Evolutionary conservation across 2,329 filamentous ascomycete genomes (phyloP), one percentile per base, ranked within the genome.

Genomic region (Ustilaginoidea virens): DNA sequence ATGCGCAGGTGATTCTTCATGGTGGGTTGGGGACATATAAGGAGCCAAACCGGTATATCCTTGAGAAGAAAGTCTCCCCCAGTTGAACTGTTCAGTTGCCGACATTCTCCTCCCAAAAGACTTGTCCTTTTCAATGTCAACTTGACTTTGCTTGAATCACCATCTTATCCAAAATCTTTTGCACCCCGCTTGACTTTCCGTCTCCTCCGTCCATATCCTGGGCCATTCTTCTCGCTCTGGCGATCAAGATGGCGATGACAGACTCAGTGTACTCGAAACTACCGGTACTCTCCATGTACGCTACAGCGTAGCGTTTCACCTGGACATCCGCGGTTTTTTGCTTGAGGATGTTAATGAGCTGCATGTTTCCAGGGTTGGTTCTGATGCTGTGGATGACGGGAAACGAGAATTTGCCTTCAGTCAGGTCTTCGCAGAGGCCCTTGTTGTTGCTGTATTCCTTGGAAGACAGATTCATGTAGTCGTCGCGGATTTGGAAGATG

Each of bases 371-470:
- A 12, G 71, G 80, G 47, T 85, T 70, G 34, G 77, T 60, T 35
- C 81, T 80, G 41, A 96, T 92, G 50, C 80, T 79, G 58, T 96
- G 87, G 44, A 96, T 93, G 44, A 96, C 76, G 23, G 86, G 85
- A 50, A 94, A 94, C 16, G 79, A 87, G 60, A 94, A 94, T 63
- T 96, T 96, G 38, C 87, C 87, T 58, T 96, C 90, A 1, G 85
- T 94, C 42, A 96, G 58, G 54, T 96, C 90, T 59, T 96, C 87
- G 53, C 82, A 92, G 41, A 93, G 69, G 28, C 87, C 90, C 60
- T 96, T 96, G 53, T 92, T 87, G 38, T 78, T 63, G 21, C 74
- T 75, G 61, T 94, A 94, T 45, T 74, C 65, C n/a, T 58, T 60
- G 12, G 65, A 70, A 17, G 66, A 69, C 24, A 98, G 72, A 51